A percentile compares a stretch with the other conserved stretches of the same genome.
Evolutionary conservation across 2,329 filamentous ascomycete species (phyloP).

Genomic region (Trichoderma sp.): DNA sequence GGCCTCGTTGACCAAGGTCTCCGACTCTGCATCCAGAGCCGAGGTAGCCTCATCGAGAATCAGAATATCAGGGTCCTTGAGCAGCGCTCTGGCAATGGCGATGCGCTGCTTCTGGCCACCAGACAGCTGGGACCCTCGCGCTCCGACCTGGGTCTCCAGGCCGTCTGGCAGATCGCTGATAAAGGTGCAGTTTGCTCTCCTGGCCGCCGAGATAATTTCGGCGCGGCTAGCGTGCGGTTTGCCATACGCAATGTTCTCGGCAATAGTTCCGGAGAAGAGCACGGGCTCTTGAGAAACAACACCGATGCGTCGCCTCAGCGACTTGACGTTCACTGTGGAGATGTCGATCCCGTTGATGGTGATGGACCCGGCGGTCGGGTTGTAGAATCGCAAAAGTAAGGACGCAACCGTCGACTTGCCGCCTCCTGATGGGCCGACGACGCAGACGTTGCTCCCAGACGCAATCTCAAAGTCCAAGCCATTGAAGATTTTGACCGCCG

Average conservation of each 20-base stretch:
- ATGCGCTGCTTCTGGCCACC: constrained; percentile 98
- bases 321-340: constrained; percentile 86
- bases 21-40: constrained; percentile 92
- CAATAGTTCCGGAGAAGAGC: constrained; percentile 79
- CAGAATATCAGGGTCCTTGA: constrained; percentile 95
- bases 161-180: constrained; percentile 96
- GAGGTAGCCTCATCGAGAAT: constrained; percentile 97
- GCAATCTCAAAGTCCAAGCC: constrained; percentile 88
- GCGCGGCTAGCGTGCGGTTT: constrained; percentile 73
- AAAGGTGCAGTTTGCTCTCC: constrained; percentile 93
- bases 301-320: constrained; percentile 86
- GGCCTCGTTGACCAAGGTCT: constrained; percentile 93
- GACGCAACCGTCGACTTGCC: constrained; percentile 95
- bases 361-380: constrained; percentile 74
- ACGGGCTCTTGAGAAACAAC: constrained; percentile 96
- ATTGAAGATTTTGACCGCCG: constrained; percentile 88
- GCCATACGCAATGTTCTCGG: constrained; percentile 88
- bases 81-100: constrained; percentile 88
- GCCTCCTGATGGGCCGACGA: constrained; percentile 93
- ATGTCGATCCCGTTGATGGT: constrained; percentile 85
- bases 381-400: constrained; percentile 89
- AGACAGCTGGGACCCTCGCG: constrained; percentile 88
- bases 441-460: constrained; percentile 90
- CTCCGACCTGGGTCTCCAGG: constrained; percentile 89
- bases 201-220: constrained; percentile 84